Conservation (phyloP, 257 asterid genomes). For the Ophiorrhiza pumila region DNA sequence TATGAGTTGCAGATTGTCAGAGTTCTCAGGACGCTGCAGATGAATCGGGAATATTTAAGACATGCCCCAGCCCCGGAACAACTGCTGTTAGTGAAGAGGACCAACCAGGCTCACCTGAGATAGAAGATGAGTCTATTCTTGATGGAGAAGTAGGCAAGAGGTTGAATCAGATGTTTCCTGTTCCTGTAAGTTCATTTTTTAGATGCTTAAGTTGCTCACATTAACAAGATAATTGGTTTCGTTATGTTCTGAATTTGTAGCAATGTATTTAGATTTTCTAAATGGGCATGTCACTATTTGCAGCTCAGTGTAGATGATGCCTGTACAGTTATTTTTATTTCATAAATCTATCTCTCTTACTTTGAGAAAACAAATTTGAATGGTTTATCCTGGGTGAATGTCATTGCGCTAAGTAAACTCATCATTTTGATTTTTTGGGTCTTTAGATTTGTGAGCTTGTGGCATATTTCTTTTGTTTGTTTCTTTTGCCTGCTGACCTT, state of each 20-base stretch:
- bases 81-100: slow-evolving; percentile 22
- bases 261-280: background rate
- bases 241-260: background rate
- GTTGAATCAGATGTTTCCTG: slow-evolving; percentile 66
- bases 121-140: slow-evolving; percentile 66
- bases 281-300: background rate
- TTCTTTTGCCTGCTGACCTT: background rate
- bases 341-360: background rate
- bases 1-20: slow-evolving; percentile 29
- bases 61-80: slow-evolving; percentile 28
- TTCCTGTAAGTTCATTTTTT: slow-evolving; percentile 59
- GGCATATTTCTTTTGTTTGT: background rate
- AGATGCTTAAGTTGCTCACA: background rate
- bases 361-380: background rate
- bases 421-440: background rate
- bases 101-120: slow-evolving; percentile 45
- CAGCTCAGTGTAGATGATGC: background rate
- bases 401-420: background rate
- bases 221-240: background rate
- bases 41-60: slow-evolving; percentile 22
- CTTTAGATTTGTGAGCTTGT: background rate
- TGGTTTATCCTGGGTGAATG: background rate
- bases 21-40: slow-evolving; percentile 35
- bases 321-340: no score
- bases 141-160: slow-evolving; percentile 88